Conservation (phyloP, 371 early-diverging fungal genomes). For the Rhizopus delemar region DNA sequence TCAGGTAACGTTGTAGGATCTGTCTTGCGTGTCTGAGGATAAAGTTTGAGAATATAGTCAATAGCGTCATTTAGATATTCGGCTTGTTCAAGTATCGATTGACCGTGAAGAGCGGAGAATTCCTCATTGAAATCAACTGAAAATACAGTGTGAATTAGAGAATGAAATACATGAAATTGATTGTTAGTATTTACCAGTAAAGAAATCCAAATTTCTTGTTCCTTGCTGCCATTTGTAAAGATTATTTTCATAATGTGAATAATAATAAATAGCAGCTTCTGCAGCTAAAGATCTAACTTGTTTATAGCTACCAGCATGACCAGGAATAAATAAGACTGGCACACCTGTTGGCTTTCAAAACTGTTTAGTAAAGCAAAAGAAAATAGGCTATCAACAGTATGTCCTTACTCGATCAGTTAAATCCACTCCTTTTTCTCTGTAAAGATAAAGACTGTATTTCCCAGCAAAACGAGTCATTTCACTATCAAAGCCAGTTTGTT, state of each 20-base stretch:
- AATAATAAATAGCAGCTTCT: conserved; percentile 63
- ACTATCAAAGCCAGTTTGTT: conserved; percentile 63
- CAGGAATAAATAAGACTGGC: conserved; percentile 93
- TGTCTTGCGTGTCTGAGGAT: conserved; percentile 50
- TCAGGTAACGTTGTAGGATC: conserved; percentile 36
- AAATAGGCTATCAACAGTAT: neutral
- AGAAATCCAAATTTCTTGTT: conserved; percentile 74
- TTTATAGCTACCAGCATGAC: conserved; percentile 91
- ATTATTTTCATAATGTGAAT: conserved; percentile 44
- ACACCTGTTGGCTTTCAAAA: conserved; percentile 59
- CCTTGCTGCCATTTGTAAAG: conserved; percentile 33
- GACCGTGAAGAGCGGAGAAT: conserved; percentile 84
- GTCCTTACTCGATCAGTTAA: conserved; percentile 43
- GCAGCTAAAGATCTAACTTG: conserved; percentile 87
- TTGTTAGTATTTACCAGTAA: conserved; percentile 61
- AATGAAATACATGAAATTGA: too few relatives aligned
- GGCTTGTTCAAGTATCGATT: conserved; percentile 83
- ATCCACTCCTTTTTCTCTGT: conserved; percentile 74
- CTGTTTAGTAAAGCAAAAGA: too few relatives aligned
- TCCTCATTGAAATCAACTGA: conserved; percentile 91
- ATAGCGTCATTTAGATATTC: conserved; percentile 85
- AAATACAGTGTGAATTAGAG: neutral
- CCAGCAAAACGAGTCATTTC: conserved; percentile 68
- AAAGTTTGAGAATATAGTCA: conserved; percentile 75
- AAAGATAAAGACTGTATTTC: conserved; percentile 80